Base-by-base conservation (phyloP, 2,329 filamentous ascomycete genomes). In the Aspergillus fischeri region DNA sequence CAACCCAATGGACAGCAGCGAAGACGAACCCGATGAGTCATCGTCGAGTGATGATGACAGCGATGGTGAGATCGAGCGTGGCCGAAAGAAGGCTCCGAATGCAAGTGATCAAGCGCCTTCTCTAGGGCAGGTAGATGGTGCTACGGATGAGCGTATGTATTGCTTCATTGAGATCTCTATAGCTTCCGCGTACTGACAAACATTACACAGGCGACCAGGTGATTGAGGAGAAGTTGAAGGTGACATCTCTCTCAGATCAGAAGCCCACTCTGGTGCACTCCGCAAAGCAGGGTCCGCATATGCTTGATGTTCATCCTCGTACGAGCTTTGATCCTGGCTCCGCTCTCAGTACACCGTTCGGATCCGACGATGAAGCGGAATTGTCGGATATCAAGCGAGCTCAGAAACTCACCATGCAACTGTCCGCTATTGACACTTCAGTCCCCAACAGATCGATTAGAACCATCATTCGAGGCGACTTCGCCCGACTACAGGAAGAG, bases 381-480 rank as follows among this genome's bases (percentile, higher is more conserved):
- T 80, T 92, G 51, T 87, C 86, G 28, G 92, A 96, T 64, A 90
- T 97, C 65, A 90, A 89, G 73, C 85, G 88, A 35, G 94, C 94
- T 0, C 94, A 97, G 73, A 90, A 89, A 61, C 82, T 99, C 51
- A 83, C 87, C 1, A 83, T 97, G 60, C 87, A 86, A 51, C 87
- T 92, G 76, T 96, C 92, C 0, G 84, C 88, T 6, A 86, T 96
- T 47, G 77, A 80, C 59, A 85, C 89, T 60, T 88, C 87, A 10
- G 90, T 87, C 1, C 86, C 87, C 1, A 88, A 93, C 70, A 87
- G 94, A 41, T 89, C 91, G 9, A 89, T 97, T 27, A 88, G 92
- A 21, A 94, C 95, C 60, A 90, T 97, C 59, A 88, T 96, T 62
- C 88, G 94, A 14, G 94, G 94, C 42, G 90, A 97, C 64, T 97